A percentile compares a stretch with the other conserved stretches of the same genome.
phyloP scores from a whole-genome alignment of 495 filamentous ascomycete genomes.

The Trichoderma erinaceum region DNA sequence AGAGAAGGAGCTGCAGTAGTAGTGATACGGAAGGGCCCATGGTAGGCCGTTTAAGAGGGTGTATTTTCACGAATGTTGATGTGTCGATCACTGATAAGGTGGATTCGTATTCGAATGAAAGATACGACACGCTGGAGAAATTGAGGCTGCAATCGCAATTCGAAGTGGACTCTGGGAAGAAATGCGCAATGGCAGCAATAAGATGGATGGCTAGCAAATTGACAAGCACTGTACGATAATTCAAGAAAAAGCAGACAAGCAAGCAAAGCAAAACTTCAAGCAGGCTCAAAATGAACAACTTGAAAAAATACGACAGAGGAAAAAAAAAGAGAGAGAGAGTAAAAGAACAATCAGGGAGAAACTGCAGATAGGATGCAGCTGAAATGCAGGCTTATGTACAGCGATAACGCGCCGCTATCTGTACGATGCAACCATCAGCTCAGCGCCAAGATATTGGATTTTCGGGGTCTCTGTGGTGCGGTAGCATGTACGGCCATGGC shows the following conservation, averaged over 20 bases:
- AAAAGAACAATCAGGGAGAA: background rate
- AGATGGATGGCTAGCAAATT: background rate
- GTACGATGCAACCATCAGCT: background rate
- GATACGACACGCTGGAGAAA: no score
- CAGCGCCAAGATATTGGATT: background rate
- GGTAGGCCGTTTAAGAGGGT: background rate
- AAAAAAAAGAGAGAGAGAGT: background rate
- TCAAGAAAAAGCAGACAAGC: background rate
- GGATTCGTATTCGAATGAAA: background rate
- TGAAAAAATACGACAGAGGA: background rate
- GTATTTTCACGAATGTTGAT: background rate
- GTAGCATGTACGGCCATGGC: background rate
- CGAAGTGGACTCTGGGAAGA: no score
- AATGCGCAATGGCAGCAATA: background rate
- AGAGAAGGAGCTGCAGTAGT: constrained; percentile 8
- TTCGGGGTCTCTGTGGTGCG: background rate
- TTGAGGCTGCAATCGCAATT: no score
- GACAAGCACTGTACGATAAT: background rate
- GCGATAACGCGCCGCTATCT: constrained; percentile 1
- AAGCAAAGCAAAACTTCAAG: background rate
- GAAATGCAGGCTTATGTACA: background rate
- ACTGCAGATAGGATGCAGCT: background rate
- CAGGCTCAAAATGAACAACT: background rate
- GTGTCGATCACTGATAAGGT: background rate
- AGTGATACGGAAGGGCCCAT: constrained; percentile 1